These are phyloP conservation scores for Spathaspora passalidarum DNA, from an alignment of 805 yeast species.

Conservation along the genomic window DNA sequence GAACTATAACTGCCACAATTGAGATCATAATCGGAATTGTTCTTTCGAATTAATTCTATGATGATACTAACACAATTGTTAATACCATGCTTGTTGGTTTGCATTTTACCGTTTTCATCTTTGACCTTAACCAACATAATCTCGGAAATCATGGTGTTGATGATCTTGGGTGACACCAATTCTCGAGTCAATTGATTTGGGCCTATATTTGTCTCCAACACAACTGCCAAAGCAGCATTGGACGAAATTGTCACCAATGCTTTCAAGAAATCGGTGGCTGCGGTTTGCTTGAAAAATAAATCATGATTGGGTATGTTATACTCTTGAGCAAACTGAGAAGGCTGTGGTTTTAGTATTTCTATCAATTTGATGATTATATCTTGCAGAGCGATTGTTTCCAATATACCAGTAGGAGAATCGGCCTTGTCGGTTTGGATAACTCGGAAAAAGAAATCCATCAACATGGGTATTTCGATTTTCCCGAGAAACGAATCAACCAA, in stretches of 20 bases:
- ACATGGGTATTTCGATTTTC: constrained; percentile 89
- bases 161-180: constrained; percentile 71
- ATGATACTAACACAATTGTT: constrained; percentile 94
- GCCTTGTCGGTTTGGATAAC: constrained; percentile 92
- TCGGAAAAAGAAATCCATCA: constrained; percentile 88
- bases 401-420: constrained; percentile 82
- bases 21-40: constrained; percentile 91
- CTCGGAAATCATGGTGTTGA: constrained; percentile 63
- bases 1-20: constrained; percentile 83
- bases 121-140: constrained; percentile 51
- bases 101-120: constrained; percentile 9
- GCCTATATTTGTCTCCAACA: constrained; percentile 88
- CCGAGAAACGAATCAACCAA: constrained; percentile 77
- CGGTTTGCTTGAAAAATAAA: constrained; percentile 64
- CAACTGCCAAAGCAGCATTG: constrained; percentile 64
- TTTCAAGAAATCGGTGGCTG: constrained; percentile 92
- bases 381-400: constrained; percentile 72
- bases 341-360: constrained; percentile 64
- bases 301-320: constrained; percentile 25
- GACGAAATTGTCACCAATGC: constrained; percentile 94
- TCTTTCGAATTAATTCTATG: constrained; percentile 90
- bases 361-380: constrained; percentile 69
- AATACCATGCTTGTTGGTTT: constrained; percentile 75
- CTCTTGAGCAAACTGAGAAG: constrained; percentile 46
- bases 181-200: constrained; percentile 94